Evolutionary conservation across 805 yeast species (phyloP), one percentile per base, ranked within the genome.

Genomic region (Myxozyma melibiosi): DNA sequence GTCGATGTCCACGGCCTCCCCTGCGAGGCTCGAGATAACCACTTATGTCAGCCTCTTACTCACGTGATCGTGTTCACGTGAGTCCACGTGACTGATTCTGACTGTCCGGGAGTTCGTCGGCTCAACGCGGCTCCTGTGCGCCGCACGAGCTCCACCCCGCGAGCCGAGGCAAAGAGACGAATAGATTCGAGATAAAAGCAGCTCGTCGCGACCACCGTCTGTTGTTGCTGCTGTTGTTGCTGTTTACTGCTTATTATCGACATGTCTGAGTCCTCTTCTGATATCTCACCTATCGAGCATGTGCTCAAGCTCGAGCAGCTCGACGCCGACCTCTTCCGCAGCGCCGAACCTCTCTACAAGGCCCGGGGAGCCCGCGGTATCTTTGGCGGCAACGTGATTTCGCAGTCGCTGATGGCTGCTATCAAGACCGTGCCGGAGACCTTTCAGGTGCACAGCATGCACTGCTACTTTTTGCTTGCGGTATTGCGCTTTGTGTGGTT

Each of bases 331-430:
- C 58, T 65, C 27, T 65, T 53, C 47, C 57, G 66, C 24, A 48
- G 50, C 33, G 50, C 48, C 8, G 58, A 62, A 39, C 53, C 53
- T 28, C 46, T 65, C 33, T 58, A 55, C 56, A 43, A 51, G 33
- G 49, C 59, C 16, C 28, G 25, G 20, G 63, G 57, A 24, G 67
- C 67, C 7, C 54, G 67, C 20, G 67, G 67, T 14, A 60, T 65
- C 40, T 65, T 59, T 33, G 67, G 67, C 51, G 67, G 67, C 7
- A 46, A 61, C 16, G 67, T 65, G 20, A 57, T 65, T 14, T 44
- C 67, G 27, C 67, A 65, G 53, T 46, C 67, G 13, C 54, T 65
- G 20, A 51, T 61, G 53, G 67, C 67, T 3, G 67, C 67, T 2
- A 44, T 55, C 4, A 50, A 50, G 38, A 65, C 67, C n/a, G 66